These are phyloP conservation scores for Yamadazyma sp. DNA, from an alignment of 1,139 yeast species.

Conservation along the genomic window DNA sequence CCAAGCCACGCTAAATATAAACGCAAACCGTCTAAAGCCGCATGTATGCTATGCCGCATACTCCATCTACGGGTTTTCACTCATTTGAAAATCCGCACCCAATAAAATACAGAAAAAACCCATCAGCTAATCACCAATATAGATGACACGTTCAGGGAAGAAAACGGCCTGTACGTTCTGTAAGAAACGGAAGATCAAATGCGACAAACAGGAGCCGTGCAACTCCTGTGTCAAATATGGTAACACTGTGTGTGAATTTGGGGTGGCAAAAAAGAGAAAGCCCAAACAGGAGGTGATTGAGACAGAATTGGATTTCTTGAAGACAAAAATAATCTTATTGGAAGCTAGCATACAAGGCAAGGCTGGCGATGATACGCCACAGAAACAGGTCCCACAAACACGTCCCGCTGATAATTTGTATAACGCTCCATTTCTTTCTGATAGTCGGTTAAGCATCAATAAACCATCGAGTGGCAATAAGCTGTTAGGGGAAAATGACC, in stretches of 20 bases:
- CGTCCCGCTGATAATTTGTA: background rate
- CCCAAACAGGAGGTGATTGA: constrained; percentile 3
- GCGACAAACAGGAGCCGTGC: constrained; percentile 9
- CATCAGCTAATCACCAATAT: background rate
- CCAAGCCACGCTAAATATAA: too few relatives aligned
- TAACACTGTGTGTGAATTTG: constrained; percentile 6
- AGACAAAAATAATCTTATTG: constrained; percentile 1
- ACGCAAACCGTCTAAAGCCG: too few relatives aligned
- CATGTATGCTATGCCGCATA: too few relatives aligned
- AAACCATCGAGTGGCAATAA: background rate
- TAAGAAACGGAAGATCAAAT: constrained; percentile 9
- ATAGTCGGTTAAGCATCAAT: too few relatives aligned
- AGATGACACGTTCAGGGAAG: constrained; percentile 2
- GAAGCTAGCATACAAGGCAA: constrained; percentile 6
- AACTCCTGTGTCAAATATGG: constrained; percentile 8
- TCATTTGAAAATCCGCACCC: background rate
- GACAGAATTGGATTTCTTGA: constrained; percentile 1
- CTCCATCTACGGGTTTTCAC: too few relatives aligned
- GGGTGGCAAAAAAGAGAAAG: constrained; percentile 2
- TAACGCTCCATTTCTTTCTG: too few relatives aligned
- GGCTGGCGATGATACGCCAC: background rate
- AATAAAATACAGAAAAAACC: background rate
- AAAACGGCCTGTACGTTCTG: constrained; percentile 9
- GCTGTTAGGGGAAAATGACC: too few relatives aligned
- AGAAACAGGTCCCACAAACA: background rate